Evolutionary conservation across 176 grass and related monocot species (phyloP).

Genomic region (Triticum dicoccoides): DNA sequence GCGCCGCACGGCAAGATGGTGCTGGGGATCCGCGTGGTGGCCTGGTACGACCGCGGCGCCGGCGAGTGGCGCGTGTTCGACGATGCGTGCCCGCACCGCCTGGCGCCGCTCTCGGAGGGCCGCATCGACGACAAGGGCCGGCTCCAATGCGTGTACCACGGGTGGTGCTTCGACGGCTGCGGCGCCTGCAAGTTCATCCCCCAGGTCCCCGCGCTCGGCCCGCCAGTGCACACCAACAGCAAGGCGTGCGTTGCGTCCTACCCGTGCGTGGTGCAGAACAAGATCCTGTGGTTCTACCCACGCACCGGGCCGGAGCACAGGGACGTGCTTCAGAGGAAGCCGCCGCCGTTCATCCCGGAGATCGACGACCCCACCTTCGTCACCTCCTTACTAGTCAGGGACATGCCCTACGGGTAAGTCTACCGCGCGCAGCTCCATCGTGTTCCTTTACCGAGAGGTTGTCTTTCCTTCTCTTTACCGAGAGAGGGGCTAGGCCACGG

Average conservation of each 20-base stretch:
- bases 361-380: conserved; percentile 67
- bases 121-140: conserved; percentile 67
- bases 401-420: conserved; percentile 62
- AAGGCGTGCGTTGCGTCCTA: conserved; percentile 74
- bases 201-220: too few species aligned
- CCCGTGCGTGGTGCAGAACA: conserved; percentile 71
- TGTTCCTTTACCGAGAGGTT: too few species aligned
- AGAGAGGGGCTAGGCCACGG: too few species aligned
- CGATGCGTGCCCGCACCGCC: conserved; percentile 78
- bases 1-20: conserved; percentile 75
- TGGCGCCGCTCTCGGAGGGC: conserved; percentile 81
- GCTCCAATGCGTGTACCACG: conserved; percentile 90
- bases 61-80: conserved; percentile 79
- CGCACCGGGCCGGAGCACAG: conserved; percentile 41
- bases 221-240: too few species aligned
- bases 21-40: conserved; percentile 57
- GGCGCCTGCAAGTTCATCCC: too few species aligned
- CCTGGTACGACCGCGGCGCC: conserved; percentile 63
- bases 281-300: conserved; percentile 85
- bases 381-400: conserved; percentile 40
- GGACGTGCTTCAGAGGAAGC: conserved; percentile 53
- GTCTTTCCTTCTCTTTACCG: too few species aligned
- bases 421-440: too few species aligned
- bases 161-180: conserved; percentile 87
- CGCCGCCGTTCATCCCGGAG: conserved; percentile 54